These are phyloP conservation scores for Ceratocystis huliohia DNA, from an alignment of 2,329 filamentous ascomycete species.

Conservation along the genomic window DNA sequence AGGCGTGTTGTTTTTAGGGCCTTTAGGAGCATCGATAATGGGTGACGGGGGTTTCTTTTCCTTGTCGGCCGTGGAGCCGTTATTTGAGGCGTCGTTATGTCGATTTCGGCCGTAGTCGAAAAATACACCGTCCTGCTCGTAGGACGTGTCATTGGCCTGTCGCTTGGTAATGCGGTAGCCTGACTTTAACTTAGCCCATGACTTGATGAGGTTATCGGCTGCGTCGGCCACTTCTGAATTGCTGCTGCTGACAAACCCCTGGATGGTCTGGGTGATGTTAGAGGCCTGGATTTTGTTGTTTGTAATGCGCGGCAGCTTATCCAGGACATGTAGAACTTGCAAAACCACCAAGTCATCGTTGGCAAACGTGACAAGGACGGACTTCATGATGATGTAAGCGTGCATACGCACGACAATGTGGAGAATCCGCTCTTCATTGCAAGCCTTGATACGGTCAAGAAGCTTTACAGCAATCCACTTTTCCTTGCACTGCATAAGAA, in stretches of 20 bases:
- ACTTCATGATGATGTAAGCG: slow-evolving; percentile 89
- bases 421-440: slow-evolving; percentile 73
- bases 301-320: slow-evolving; percentile 78
- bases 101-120: slow-evolving; percentile 12
- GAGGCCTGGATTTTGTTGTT: slow-evolving; percentile 96
- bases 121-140: slow-evolving; percentile 15
- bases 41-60: slow-evolving; percentile 45
- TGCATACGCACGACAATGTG: slow-evolving; percentile 91
- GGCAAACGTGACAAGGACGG: slow-evolving; percentile 68
- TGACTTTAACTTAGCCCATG: slow-evolving; percentile 80
- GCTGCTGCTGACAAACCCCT: slow-evolving; percentile 52
- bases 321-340: slow-evolving; percentile 79
- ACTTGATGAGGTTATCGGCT: slow-evolving; percentile 58
- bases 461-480: slow-evolving; percentile 98
- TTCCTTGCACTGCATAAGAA: slow-evolving; percentile 94
- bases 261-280: slow-evolving; percentile 76
- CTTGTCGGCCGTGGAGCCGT: slow-evolving; percentile 29
- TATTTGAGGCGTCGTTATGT: slow-evolving; percentile 19
- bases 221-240: slow-evolving; percentile 64
- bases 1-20: slow-evolving; percentile 46
- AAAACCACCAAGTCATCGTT: slow-evolving; percentile 83
- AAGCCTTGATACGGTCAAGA: slow-evolving; percentile 73
- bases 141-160: slow-evolving; percentile 37
- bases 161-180: slow-evolving; percentile 88
- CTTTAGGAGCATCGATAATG: slow-evolving; percentile 43